A percentile compares a stretch with the other conserved stretches of the same genome.
phyloP scores from a whole-genome alignment of 2,329 filamentous ascomycete species.

The Esteya vermicola region DNA sequence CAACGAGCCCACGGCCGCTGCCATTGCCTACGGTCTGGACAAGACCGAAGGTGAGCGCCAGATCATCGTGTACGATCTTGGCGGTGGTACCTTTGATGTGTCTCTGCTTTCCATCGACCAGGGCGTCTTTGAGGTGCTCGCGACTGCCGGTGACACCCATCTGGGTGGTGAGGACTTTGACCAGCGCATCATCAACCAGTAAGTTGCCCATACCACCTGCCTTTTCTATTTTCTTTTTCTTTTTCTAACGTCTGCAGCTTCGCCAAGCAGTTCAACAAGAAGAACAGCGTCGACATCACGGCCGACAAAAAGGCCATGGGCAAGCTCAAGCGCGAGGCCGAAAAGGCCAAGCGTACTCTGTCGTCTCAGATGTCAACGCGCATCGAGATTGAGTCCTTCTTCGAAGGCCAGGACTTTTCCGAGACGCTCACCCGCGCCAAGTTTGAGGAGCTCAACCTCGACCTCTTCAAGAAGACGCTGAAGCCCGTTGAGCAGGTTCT shows the following conservation, averaged over 20 bases:
- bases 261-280: slow-evolving; percentile 97
- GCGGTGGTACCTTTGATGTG: slow-evolving; percentile 91
- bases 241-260: slow-evolving; percentile 31
- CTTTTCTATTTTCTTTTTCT: neutral
- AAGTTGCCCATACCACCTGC: neutral
- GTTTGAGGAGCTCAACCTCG: slow-evolving; percentile 98
- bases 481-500: slow-evolving; percentile 98
- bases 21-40: slow-evolving; percentile 87
- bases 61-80: slow-evolving; percentile 87
- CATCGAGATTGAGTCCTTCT: slow-evolving; percentile 95
- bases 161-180: slow-evolving; percentile 98
- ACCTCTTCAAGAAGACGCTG: slow-evolving; percentile 98
- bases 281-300: slow-evolving; percentile 80
- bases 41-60: slow-evolving; percentile 73
- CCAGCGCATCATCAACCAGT: slow-evolving; percentile 84
- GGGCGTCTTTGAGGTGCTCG: slow-evolving; percentile 87
- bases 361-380: slow-evolving; percentile 87
- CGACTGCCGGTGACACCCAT: slow-evolving; percentile 93
- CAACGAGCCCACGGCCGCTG: slow-evolving; percentile 91
- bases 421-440: slow-evolving; percentile 97
- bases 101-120: slow-evolving; percentile 83
- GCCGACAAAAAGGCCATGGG: slow-evolving; percentile 97
- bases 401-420: slow-evolving; percentile 92
- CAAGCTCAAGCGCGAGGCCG: slow-evolving; percentile 98
- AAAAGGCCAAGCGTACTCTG: slow-evolving; percentile 98